Evolutionary conservation across 495 filamentous ascomycete species (phyloP), one percentile per base, ranked within the genome.

Genomic region (Penicillium malachiteum): DNA sequence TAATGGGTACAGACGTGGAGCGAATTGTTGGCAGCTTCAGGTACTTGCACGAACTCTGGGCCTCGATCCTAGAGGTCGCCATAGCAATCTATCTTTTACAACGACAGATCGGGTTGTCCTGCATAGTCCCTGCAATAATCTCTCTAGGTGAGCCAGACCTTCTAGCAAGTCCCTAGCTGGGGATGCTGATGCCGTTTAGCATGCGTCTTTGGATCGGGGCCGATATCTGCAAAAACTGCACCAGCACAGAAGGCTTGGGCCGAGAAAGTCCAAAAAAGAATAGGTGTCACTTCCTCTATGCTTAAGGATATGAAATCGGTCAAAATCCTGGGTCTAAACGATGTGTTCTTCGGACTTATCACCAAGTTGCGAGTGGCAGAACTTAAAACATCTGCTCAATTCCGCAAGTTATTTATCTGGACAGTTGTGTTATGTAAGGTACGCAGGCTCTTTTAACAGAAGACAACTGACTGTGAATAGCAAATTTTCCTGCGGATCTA

Each of bases 1-100:
- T 86, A 5, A 83, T 84, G 72, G 81, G 76, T 67, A 81, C 80
- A 5, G 80, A 83, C 43, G 67, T 79, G 10, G 76, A 79, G 35
- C 65, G 73, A 21, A 71, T 80, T 17, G 62, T 59, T 4, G 55
- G 50, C 14, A 72, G 65, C 2, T 63, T 75, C 18, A 46, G 64
- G 16, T 44, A 38, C 31, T 49, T 80, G 7, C 78, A 83, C 50
- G 78, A 82, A 48, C 54, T 73, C 12, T 83, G 79, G 79, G 81
- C 79, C 0, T 69, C 76, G 34, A 34, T 73, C 0, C 38, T 87
- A 2, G 78, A 84, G 55, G 75, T 85, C 0, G 58, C 65, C 1
- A 59, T 87, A 34, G 84, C 79, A 5, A 72, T 82, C 6, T 71
- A 60, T 7, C 66, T 87, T 21, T 57, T 87, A n/a, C 66, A 78